Conservation (phyloP, 2,329 filamentous ascomycete species). For the Colletotrichum orbiculare region DNA sequence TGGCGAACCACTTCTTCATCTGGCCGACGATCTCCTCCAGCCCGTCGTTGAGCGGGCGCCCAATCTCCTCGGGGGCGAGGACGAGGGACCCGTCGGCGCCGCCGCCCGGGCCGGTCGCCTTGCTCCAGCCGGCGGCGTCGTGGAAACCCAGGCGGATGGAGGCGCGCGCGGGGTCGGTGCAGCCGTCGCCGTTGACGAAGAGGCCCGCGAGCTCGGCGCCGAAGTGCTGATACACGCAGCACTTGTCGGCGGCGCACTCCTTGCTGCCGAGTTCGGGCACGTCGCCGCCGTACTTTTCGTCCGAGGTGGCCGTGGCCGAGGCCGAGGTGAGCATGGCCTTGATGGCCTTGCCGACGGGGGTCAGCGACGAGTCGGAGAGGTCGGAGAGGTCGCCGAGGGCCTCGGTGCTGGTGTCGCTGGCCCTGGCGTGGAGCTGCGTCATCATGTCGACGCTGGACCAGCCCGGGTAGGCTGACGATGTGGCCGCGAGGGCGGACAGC, state of each 20-base stretch:
- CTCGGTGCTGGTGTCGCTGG: slow-evolving; percentile 20
- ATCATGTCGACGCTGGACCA: neutral
- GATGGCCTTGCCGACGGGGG: slow-evolving; percentile 48
- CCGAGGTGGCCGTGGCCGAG: slow-evolving; percentile 22
- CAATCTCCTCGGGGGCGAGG: slow-evolving; percentile 48
- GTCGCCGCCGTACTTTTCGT: slow-evolving; percentile 32
- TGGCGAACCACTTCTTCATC: slow-evolving; percentile 52
- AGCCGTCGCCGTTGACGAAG: slow-evolving; percentile 51
- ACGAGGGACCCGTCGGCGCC: slow-evolving; percentile 58
- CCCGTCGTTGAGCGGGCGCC: slow-evolving; percentile 56
- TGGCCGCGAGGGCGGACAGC: slow-evolving; percentile 20
- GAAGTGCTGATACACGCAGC: slow-evolving; percentile 58
- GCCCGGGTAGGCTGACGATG: slow-evolving; percentile 10
- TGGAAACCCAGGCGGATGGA: slow-evolving; percentile 61
- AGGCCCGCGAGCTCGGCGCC: slow-evolving; percentile 49
- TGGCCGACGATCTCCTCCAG: slow-evolving; percentile 55
- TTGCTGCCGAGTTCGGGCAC: slow-evolving; percentile 38
- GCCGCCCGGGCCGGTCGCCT: slow-evolving; percentile 50
- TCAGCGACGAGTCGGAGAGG: slow-evolving; percentile 44
- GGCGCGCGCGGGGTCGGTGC: slow-evolving; percentile 55
- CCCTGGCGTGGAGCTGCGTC: neutral
- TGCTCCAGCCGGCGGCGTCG: slow-evolving; percentile 58
- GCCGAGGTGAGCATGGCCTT: slow-evolving; percentile 48
- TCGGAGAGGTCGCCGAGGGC: slow-evolving; percentile 53
- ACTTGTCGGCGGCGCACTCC: slow-evolving; percentile 50